Evolutionary conservation across 1,284 basidiomycete species (phyloP).

Genomic region (Coriolopsis trogii): DNA sequence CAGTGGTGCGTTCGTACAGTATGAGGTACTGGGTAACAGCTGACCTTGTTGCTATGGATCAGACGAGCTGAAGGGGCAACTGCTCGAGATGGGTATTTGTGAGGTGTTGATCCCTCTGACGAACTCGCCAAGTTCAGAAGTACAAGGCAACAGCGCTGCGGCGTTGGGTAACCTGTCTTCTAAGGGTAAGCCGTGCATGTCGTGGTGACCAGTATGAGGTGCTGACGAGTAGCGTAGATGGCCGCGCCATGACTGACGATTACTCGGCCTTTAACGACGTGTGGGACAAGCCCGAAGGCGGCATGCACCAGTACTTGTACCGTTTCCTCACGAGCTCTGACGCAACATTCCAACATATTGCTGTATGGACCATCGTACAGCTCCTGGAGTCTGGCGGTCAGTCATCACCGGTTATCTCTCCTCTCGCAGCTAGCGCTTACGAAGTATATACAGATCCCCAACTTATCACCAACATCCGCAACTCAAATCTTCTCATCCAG

Average conservation of each 20-base stretch:
- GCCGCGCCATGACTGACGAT: slow-evolving; percentile 84
- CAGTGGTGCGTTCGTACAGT: slow-evolving; percentile 66
- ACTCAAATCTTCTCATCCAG: slow-evolving; percentile 78
- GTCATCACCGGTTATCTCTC: slow-evolving; percentile 19
- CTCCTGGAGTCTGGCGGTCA: slow-evolving; percentile 90
- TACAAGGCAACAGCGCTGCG: slow-evolving; percentile 98
- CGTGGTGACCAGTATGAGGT: background rate
- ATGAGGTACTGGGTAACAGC: slow-evolving; percentile 11
- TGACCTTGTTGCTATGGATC: background rate
- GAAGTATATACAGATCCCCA: slow-evolving; percentile 68
- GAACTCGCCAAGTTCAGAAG: slow-evolving; percentile 94
- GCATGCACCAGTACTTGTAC: slow-evolving; percentile 94
- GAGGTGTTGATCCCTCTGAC: slow-evolving; percentile 98
- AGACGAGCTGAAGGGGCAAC: slow-evolving; percentile 95
- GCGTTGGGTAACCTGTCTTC: slow-evolving; percentile 97
- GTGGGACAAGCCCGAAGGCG: slow-evolving; percentile 97
- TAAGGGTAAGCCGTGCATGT: slow-evolving; percentile 62
- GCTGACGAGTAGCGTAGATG: slow-evolving; percentile 56
- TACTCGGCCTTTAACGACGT: slow-evolving; percentile 98
- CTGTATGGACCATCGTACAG: slow-evolving; percentile 99
- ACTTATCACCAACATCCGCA: slow-evolving; percentile 87
- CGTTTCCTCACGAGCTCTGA: slow-evolving; percentile 94
- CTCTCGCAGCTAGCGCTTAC: slow-evolving; percentile 8
- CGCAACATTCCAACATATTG: slow-evolving; percentile 99
- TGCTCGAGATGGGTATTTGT: slow-evolving; percentile 98